These are phyloP conservation scores for Fusarium nematophilum DNA, from an alignment of 2,329 filamentous ascomycete genomes.

Conservation along the genomic window DNA sequence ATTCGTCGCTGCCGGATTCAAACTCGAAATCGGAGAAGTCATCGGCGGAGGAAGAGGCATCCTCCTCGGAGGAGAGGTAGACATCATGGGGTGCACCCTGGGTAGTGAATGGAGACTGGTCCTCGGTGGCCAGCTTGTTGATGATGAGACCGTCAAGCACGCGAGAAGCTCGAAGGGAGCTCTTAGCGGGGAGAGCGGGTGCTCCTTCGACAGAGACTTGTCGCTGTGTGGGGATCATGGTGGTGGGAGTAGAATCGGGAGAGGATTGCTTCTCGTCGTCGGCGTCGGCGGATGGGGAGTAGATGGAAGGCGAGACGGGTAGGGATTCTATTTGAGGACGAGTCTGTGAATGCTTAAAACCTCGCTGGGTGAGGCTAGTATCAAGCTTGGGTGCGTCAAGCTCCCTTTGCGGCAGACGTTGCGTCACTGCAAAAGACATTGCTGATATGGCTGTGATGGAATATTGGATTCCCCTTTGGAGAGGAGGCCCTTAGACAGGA, in stretches of 20 bases:
- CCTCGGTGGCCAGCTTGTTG: constrained; percentile 46
- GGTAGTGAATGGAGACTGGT: constrained; percentile 47
- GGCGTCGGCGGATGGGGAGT: constrained; percentile 40
- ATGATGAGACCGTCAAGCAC: constrained; percentile 48
- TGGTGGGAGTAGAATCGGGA: constrained; percentile 36
- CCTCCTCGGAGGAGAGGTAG: constrained; percentile 75
- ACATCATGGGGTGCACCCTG: constrained; percentile 65
- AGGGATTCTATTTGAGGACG: constrained; percentile 43
- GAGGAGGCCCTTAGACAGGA: constrained; percentile 16
- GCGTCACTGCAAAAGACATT: constrained; percentile 42
- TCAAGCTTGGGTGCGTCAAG: constrained; percentile 35
- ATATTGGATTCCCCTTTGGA: constrained; percentile 36
- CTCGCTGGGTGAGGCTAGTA: constrained; percentile 30
- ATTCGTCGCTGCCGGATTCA: constrained; percentile 57
- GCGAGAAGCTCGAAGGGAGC: constrained; percentile 60
- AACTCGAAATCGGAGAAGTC: constrained; percentile 67
- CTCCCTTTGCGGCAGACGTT: constrained; percentile 33
- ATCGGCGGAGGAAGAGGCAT: constrained; percentile 71
- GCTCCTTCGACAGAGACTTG: constrained; percentile 39
- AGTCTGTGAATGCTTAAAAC: constrained; percentile 27
- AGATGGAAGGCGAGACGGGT: constrained; percentile 42
- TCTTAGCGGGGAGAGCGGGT: constrained; percentile 63
- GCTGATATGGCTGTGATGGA: constrained; percentile 23
- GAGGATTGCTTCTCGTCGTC: constrained; percentile 29
- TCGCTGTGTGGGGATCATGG: constrained; percentile 46